These are phyloP conservation scores for Amylostereum areolatum DNA, from an alignment of 1,284 basidiomycete species.

Conservation along the genomic window DNA sequence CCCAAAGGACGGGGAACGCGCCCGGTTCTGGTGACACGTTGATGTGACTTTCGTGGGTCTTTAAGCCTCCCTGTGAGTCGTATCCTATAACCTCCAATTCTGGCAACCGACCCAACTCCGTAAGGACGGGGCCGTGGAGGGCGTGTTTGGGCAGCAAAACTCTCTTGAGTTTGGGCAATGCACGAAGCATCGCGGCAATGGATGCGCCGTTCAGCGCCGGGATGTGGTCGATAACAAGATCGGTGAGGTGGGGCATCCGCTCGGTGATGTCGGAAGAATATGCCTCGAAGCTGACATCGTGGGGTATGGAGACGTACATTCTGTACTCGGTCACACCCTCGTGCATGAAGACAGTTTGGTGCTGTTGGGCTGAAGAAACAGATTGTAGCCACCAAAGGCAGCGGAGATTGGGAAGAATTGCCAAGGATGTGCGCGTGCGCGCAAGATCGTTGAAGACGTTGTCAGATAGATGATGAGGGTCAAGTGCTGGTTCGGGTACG, in stretches of 20 bases:
- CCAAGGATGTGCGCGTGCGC: conserved; percentile 42
- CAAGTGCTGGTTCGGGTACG: conserved; percentile 2
- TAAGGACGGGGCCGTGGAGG: conserved; percentile 38
- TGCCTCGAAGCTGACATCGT: conserved; percentile 18
- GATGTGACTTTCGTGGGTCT: conserved; percentile 38
- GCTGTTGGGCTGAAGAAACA: conserved; percentile 16
- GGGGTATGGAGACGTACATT: conserved; percentile 17
- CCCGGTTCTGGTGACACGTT: conserved; percentile 33
- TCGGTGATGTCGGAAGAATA: conserved; percentile 45
- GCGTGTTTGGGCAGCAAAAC: conserved; percentile 47
- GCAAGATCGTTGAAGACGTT: conserved; percentile 47
- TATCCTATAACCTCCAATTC: conserved; percentile 45
- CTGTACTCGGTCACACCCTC: conserved; percentile 29
- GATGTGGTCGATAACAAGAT: conserved; percentile 31
- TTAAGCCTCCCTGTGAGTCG: conserved; percentile 30
- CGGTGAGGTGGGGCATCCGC: conserved; percentile 44
- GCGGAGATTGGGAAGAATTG: conserved; percentile 50
- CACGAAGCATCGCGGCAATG: conserved; percentile 24
- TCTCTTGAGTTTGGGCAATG: conserved; percentile 39
- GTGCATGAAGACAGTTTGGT: conserved; percentile 40
- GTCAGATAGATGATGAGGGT: conserved; percentile 8
- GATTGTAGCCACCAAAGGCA: conserved; percentile 34
- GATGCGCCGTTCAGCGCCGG: conserved; percentile 21
- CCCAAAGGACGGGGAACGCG: conserved; percentile 49
- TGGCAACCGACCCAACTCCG: conserved; percentile 38